Evolutionary conservation across 2,329 filamentous ascomycete species (phyloP).

Genomic region (Tolypocladium pustulatum): DNA sequence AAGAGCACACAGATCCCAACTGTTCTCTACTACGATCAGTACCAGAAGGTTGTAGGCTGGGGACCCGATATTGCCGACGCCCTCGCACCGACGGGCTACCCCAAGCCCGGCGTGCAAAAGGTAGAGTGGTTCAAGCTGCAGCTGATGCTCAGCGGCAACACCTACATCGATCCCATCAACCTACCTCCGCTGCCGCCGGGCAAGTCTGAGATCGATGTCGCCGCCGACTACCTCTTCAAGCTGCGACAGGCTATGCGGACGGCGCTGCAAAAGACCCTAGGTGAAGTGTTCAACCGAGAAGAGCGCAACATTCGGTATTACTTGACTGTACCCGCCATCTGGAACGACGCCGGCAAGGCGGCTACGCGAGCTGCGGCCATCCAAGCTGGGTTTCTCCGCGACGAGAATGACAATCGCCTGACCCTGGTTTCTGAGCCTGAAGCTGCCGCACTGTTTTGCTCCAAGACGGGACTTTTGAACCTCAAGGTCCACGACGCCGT

Average conservation of each 20-base stretch:
- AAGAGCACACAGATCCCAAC: constrained; percentile 69
- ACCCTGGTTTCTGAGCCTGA: constrained; percentile 95
- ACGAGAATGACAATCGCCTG: constrained; percentile 94
- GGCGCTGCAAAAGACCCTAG: constrained; percentile 89
- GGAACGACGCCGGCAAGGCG: constrained; percentile 98
- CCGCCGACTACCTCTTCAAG: constrained; percentile 98
- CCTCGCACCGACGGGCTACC: constrained; percentile 90
- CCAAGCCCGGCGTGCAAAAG: constrained; percentile 95
- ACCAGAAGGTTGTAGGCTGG: constrained; percentile 99
- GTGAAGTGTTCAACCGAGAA: constrained; percentile 95
- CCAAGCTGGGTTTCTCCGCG: constrained; percentile 89
- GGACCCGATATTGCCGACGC: constrained; percentile 96
- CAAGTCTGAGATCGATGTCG: constrained; percentile 98
- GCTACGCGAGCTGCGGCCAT: constrained; percentile 93
- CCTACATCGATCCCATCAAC: constrained; percentile 98
- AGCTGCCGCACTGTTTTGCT: constrained; percentile 93
- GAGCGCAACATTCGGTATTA: constrained; percentile 98
- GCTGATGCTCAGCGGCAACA: constrained; percentile 97
- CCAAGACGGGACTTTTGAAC: constrained; percentile 90
- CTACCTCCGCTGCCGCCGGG: constrained; percentile 91
- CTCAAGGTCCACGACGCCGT: constrained; percentile 98
- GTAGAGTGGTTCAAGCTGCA: constrained; percentile 99
- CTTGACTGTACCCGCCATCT: constrained; percentile 96
- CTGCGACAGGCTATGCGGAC: constrained; percentile 93
- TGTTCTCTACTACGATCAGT: constrained; percentile 98